A percentile compares a stretch with the other conserved stretches of the same genome.
These are phyloP conservation scores for Theileria orientalis DNA, from an alignment of 169 alveolate genomes.

Conservation along the genomic window DNA sequence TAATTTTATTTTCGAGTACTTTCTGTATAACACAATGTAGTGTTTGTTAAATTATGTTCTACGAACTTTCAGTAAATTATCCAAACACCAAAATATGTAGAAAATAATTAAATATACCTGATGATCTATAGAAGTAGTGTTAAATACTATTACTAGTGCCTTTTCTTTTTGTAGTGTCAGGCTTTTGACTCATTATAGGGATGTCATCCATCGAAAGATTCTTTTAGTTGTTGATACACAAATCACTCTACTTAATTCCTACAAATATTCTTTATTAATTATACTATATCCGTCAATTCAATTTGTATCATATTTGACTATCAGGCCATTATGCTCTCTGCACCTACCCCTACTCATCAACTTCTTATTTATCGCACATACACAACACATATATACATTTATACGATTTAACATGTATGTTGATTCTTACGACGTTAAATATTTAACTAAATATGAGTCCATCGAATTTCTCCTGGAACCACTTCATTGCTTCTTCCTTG, in stretches of 20 bases:
- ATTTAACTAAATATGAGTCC: conserved; percentile 91
- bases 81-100: no score
- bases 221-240: no score
- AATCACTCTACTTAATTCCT: no score
- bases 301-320: no score
- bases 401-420: neutral
- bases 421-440: neutral
- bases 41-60: no score
- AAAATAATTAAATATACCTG: neutral
- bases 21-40: no score
- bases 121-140: neutral
- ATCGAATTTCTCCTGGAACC: conserved; percentile 97
- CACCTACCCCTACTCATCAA: neutral
- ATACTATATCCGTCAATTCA: no score
- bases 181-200: neutral
- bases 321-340: neutral
- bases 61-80: no score
- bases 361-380: neutral
- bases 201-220: no score
- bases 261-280: no score
- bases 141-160: neutral
- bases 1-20: no score
- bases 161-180: conserved; percentile 7
- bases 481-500: conserved; percentile 95
- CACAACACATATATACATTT: neutral